phyloP scores from a whole-genome alignment of 495 filamentous ascomycete species.

The Chaetomium tenue region DNA sequence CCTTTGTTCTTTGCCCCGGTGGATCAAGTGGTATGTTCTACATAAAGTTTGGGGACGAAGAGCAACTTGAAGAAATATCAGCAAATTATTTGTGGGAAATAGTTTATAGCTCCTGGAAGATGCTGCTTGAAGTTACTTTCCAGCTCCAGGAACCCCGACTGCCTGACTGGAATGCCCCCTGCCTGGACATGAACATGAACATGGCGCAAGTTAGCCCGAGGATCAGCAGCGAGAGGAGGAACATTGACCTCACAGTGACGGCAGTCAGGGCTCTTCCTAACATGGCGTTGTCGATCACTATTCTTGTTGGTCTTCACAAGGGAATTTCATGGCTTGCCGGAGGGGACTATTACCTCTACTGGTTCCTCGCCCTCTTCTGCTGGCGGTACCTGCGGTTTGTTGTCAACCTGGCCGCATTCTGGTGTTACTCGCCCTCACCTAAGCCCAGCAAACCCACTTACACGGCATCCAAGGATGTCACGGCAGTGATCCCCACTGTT shows the following conservation, averaged over 20 bases:
- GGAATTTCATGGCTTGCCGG: not conserved
- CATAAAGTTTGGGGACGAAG: too few relatives aligned
- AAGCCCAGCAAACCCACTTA: constrained; percentile 38
- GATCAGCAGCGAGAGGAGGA: not conserved
- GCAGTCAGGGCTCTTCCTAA: not conserved
- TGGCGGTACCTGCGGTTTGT: constrained; percentile 50
- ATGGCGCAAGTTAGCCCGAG: not conserved
- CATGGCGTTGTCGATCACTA: not conserved
- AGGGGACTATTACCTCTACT: constrained; percentile 20
- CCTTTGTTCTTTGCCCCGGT: not conserved
- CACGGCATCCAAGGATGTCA: constrained; percentile 46
- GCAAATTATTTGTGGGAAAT: too few relatives aligned
- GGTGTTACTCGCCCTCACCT: constrained; percentile 42
- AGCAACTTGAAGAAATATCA: too few relatives aligned
- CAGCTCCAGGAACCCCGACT: too few relatives aligned
- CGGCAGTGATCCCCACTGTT: constrained; percentile 56
- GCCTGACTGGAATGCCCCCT: too few relatives aligned
- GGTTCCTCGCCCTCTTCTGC: constrained; percentile 28
- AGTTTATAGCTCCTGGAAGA: too few relatives aligned
- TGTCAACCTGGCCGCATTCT: constrained; percentile 47
- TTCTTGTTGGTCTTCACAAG: not conserved
- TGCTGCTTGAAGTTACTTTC: too few relatives aligned
- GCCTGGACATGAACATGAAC: too few relatives aligned
- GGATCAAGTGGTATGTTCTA: not conserved
- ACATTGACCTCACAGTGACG: not conserved